These are phyloP conservation scores for Camelina laxa DNA, from an alignment of 345 rosid genomes.

Conservation along the genomic window DNA sequence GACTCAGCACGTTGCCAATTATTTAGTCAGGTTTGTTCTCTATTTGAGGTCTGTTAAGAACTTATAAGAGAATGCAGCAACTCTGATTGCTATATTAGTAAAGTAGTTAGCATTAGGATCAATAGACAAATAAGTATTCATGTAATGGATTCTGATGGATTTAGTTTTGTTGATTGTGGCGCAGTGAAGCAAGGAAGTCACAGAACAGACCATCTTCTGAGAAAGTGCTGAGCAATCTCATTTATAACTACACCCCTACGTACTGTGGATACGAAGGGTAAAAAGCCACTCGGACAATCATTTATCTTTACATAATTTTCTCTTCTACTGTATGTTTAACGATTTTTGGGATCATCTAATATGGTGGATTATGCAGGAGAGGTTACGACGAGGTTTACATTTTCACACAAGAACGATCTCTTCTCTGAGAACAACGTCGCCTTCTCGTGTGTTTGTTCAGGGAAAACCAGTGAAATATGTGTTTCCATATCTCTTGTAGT, in stretches of 20 bases:
- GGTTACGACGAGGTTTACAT: constrained; percentile 91
- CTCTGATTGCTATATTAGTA: constrained; percentile 5
- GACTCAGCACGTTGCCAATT: constrained; percentile 83
- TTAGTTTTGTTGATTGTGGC: constrained; percentile 17
- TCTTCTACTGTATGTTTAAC: background rate
- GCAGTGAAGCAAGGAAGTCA: constrained; percentile 94
- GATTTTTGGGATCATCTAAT: constrained; percentile 5
- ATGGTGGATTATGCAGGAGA: constrained; percentile 54
- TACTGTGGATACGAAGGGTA: constrained; percentile 92
- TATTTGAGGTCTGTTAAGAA: background rate
- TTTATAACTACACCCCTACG: constrained; percentile 81
- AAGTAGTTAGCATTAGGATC: constrained; percentile 7
- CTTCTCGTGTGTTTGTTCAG: background rate
- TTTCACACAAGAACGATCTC: constrained; percentile 51
- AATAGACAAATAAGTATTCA: background rate
- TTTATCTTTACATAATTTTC: background rate
- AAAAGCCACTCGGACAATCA: constrained; percentile 35
- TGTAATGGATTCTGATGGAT: background rate
- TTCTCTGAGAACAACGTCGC: constrained; percentile 14
- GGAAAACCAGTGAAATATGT: constrained; percentile 7
- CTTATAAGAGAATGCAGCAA: background rate
- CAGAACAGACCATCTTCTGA: constrained; percentile 63
- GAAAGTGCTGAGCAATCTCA: constrained; percentile 74
- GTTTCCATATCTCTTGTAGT: too few relatives aligned
- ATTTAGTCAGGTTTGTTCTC: constrained; percentile 68